Conservation (phyloP, 306 rosid species). For the Medicago ruthenica region DNA sequence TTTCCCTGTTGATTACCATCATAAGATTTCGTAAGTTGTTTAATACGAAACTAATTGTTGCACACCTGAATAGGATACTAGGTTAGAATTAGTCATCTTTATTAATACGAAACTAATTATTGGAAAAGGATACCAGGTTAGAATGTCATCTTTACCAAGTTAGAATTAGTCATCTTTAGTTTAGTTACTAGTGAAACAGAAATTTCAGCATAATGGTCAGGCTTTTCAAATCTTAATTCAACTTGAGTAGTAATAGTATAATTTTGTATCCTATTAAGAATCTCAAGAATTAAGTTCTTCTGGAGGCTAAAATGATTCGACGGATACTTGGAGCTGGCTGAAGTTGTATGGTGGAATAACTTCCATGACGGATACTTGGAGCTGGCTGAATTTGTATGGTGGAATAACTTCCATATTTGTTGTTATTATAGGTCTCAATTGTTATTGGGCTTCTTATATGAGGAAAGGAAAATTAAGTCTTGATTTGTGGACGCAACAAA, state of each 20-base stretch:
- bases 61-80: conserved; percentile 33
- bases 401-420: conserved; percentile 28
- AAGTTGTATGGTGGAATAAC: conserved; percentile 37
- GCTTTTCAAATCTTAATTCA: conserved; percentile 26
- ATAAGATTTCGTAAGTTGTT: conserved; percentile 50
- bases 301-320: conserved; percentile 21
- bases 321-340: conserved; percentile 36
- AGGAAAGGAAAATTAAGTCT: conserved; percentile 28
- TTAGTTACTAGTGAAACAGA: conserved; percentile 36
- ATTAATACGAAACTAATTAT: too few species aligned
- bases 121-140: too few species aligned
- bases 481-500: conserved; percentile 30
- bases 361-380: conserved; percentile 27
- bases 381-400: conserved; percentile 39
- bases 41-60: conserved; percentile 42
- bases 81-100: conserved; percentile 12
- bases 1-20: conserved; percentile 53
- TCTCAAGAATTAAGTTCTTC: conserved; percentile 23
- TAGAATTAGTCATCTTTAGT: conserved; percentile 36
- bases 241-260: background rate
- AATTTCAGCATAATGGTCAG: conserved; percentile 20
- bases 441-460: conserved; percentile 21
- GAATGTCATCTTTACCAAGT: background rate
- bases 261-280: conserved; percentile 27
- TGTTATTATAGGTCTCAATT: conserved; percentile 32